Evolutionary conservation across 2,329 filamentous ascomycete species (phyloP), one percentile per base, ranked within the genome.

Genomic region (Cladorrhinum sp.): DNA sequence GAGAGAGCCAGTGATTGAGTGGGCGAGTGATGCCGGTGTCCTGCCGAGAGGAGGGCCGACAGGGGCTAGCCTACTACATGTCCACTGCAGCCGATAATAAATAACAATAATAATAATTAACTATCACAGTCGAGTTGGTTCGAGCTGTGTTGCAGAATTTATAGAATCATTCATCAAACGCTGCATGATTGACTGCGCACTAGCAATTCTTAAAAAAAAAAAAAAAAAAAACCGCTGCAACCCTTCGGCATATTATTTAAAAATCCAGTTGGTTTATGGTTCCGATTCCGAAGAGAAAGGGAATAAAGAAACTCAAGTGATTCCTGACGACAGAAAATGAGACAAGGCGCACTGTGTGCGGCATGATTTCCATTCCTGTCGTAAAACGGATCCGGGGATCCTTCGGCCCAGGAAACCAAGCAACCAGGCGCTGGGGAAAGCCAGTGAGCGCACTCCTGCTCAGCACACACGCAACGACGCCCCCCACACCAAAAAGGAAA

Each of bases 381-480:
- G 18, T 24, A 50, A 62, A 64, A 64, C 62, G 57, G 54, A 60
- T 58, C 57, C 57, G 29, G 41, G 54, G 52, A 60, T 61, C 59
- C 56, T 59, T 53, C 57, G 57, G 55, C 50, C 27, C 50, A 54
- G 18, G 20, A 22, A 27, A 36, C 55, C 52, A 55, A 38, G 41
- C 41, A 45, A 18, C 20, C 10, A 45, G 18, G 8, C 41, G 20
- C 7, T 45, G 32, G n/a, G n/a, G n/a, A n/a, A 36, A 16, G 25
- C 25, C 32, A 36, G 2, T 36, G 32, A 36, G 32, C 32, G 16
- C 25, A 29, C 25, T n/a, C n/a, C n/a, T 13, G 29, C 29, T 7
- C 41, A 22, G 4, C 41, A 18, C 10, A n/a, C 36, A 7, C 4
- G 36, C 36, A 41, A 41, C 36, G 16, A 13, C 12, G 16, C 10